A percentile compares a stretch with the other conserved stretches of the same genome.
phyloP scores from a whole-genome alignment of 2,329 filamentous ascomycete genomes.

The Dryadomyces sulphureus region DNA sequence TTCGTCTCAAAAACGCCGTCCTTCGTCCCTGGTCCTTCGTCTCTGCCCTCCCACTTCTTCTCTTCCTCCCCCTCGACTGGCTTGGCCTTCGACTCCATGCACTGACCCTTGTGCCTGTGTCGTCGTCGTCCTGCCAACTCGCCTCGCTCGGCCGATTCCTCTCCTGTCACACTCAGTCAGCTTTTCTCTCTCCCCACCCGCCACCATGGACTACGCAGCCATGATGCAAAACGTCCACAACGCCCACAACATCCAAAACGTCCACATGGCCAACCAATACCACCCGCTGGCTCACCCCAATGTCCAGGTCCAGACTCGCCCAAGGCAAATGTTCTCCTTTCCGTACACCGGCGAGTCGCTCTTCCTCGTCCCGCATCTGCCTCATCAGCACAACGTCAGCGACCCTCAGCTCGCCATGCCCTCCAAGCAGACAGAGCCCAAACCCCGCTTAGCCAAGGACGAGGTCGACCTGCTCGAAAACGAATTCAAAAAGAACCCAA shows the following conservation, averaged over 20 bases:
- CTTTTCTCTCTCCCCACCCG: not conserved
- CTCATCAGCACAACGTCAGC: slow-evolving; percentile 13
- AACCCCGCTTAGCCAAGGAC: slow-evolving; percentile 40
- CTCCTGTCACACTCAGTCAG: not conserved
- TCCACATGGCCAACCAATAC: slow-evolving; percentile 5
- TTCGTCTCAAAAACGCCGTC: no score
- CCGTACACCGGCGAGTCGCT: slow-evolving; percentile 8
- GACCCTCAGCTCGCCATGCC: slow-evolving; percentile 3
- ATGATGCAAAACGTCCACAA: slow-evolving; percentile 7
- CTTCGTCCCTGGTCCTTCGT: no score
- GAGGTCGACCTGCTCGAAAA: slow-evolving; percentile 44
- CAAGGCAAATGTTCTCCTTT: slow-evolving; percentile 5
- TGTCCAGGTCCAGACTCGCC: not conserved
- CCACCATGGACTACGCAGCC: slow-evolving; percentile 8
- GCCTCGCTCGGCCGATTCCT: no score
- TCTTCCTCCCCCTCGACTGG: not conserved
- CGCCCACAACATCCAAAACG: slow-evolving; percentile 6
- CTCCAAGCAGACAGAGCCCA: slow-evolving; percentile 25
- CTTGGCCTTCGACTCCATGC: not conserved
- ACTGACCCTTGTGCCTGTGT: not conserved
- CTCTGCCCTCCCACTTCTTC: no score
- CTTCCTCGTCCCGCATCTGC: slow-evolving; percentile 7
- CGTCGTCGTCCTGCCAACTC: not conserved
- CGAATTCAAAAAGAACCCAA: slow-evolving; percentile 49
- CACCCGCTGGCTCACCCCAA: not conserved